These are phyloP conservation scores for Pyrenochaeta sp. DNA, from an alignment of 2,329 filamentous ascomycete genomes.

Conservation along the genomic window DNA sequence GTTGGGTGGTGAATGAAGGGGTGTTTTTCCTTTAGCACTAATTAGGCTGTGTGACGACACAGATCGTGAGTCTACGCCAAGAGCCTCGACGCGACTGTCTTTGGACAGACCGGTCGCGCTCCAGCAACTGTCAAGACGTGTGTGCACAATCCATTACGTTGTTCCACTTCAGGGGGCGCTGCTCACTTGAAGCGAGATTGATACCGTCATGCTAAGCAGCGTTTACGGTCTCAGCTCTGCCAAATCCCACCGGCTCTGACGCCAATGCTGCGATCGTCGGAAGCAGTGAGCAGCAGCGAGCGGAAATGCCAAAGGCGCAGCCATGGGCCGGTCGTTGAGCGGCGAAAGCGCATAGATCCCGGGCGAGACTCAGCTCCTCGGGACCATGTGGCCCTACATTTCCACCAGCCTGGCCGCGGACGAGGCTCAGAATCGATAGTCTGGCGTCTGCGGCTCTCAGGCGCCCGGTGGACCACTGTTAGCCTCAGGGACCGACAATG, in stretches of 20 bases:
- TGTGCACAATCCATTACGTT: neutral
- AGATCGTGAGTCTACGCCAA: conserved; percentile 18
- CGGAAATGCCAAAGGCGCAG: neutral
- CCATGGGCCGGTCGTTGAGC: neutral
- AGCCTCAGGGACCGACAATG: conserved; percentile 4
- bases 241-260: neutral
- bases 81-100: conserved; percentile 1
- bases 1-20: neutral
- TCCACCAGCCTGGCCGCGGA: neutral
- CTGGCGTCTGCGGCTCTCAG: conserved; percentile 4
- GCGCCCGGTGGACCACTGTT: neutral
- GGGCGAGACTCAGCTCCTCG: conserved; percentile 5
- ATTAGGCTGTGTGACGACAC: conserved; percentile 13
- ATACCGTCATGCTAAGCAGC: neutral
- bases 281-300: neutral
- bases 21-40: neutral
- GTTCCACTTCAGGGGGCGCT: neutral
- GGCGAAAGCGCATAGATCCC: conserved; percentile 6
- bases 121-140: neutral
- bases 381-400: conserved; percentile 10
- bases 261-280: neutral
- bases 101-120: neutral
- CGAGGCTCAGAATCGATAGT: conserved; percentile 23
- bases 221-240: neutral
- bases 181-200: neutral